These are phyloP conservation scores for Teunomyces funiuensis DNA, from an alignment of 805 yeast species.

Conservation along the genomic window DNA sequence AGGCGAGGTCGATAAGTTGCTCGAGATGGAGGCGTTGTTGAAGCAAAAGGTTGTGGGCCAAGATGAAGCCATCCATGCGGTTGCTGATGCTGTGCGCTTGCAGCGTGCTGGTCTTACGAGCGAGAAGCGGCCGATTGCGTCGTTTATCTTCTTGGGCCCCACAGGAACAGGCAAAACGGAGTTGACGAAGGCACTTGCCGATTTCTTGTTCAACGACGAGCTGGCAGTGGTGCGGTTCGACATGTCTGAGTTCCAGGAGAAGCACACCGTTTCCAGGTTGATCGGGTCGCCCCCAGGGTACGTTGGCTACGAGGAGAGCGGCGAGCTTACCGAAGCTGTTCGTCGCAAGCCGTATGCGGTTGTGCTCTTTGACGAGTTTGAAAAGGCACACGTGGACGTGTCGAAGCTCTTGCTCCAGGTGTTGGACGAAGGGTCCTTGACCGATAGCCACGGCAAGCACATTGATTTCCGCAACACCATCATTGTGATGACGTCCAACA, in stretches of 20 bases:
- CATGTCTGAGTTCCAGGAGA: slow-evolving; percentile 97
- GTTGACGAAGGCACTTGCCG: slow-evolving; percentile 87
- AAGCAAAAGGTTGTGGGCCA: slow-evolving; percentile 87
- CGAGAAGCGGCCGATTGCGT: slow-evolving; percentile 93
- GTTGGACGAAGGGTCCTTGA: slow-evolving; percentile 89
- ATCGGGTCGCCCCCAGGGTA: slow-evolving; percentile 99
- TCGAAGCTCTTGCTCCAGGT: slow-evolving; percentile 88
- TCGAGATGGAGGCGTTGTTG: slow-evolving; percentile 82
- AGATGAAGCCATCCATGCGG: slow-evolving; percentile 88
- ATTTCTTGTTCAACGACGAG: slow-evolving; percentile 87
- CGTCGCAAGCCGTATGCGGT: slow-evolving; percentile 94
- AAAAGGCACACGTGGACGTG: slow-evolving; percentile 96
- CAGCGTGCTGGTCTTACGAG: slow-evolving; percentile 96
- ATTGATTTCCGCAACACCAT: slow-evolving; percentile 94
- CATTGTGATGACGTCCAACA: slow-evolving; percentile 94
- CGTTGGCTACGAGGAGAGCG: slow-evolving; percentile 94
- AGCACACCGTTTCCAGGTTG: slow-evolving; percentile 83
- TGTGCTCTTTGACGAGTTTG: slow-evolving; percentile 91
- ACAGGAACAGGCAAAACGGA: slow-evolving; percentile 99
- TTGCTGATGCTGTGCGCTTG: slow-evolving; percentile 90
- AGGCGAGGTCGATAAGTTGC: slow-evolving; percentile 89
- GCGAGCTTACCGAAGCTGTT: slow-evolving; percentile 95
- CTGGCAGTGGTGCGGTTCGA: slow-evolving; percentile 87
- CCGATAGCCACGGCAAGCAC: slow-evolving; percentile 92
- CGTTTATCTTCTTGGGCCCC: slow-evolving; percentile 95